phyloP scores from a whole-genome alignment of 768 basidiomycete genomes.

The Lyophyllum shimeji region DNA sequence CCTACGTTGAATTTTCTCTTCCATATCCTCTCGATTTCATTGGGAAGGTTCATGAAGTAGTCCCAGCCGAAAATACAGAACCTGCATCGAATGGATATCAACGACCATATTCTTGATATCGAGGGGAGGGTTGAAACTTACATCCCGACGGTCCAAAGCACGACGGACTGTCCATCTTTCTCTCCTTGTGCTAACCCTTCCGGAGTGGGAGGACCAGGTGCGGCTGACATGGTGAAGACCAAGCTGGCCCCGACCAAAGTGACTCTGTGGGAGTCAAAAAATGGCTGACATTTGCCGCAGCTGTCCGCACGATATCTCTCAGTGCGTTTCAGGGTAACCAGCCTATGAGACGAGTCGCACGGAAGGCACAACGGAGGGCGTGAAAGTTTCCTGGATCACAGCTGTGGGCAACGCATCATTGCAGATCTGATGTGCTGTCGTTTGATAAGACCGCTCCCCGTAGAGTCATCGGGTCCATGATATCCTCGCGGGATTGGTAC shows the following conservation, averaged over 20 bases:
- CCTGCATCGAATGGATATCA: slow-evolving; percentile 8
- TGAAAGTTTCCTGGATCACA: not conserved
- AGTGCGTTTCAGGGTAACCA: too few species aligned
- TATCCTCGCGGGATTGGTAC: too few species aligned
- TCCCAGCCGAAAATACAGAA: slow-evolving; percentile 30
- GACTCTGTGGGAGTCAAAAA: too few species aligned
- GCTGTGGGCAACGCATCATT: too few species aligned
- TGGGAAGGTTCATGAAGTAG: slow-evolving; percentile 22
- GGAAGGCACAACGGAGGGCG: too few species aligned
- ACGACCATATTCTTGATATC: not conserved
- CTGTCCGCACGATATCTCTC: too few species aligned
- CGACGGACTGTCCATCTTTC: slow-evolving; percentile 22
- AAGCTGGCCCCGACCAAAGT: too few species aligned
- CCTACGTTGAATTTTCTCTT: slow-evolving; percentile 22
- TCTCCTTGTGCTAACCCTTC: slow-evolving; percentile 16
- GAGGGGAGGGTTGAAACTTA: slow-evolving; percentile 8
- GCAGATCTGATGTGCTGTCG: too few species aligned
- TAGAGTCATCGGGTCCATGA: too few species aligned
- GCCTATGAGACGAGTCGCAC: too few species aligned
- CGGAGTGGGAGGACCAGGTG: slow-evolving; percentile 2
- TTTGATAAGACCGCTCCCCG: too few species aligned
- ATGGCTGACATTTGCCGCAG: too few species aligned
- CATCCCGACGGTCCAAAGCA: slow-evolving; percentile 26
- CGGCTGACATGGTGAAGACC: not conserved
- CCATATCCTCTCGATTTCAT: slow-evolving; percentile 24